Base-by-base conservation (phyloP, 495 filamentous ascomycete genomes). In the Daldinia childiae region DNA sequence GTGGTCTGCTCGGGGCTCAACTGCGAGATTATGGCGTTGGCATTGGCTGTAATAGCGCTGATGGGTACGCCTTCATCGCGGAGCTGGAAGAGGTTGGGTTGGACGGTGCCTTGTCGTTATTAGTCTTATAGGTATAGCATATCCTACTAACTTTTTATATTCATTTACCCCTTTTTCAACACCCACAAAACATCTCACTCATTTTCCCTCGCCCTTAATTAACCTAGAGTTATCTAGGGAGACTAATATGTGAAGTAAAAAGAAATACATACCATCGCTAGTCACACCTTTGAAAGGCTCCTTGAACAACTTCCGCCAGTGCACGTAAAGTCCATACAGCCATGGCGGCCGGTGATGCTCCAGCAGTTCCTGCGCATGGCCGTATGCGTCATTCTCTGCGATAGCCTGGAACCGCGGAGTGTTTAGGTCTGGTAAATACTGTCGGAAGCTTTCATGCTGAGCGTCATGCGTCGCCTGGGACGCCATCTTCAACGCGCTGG, bases 211-310 rank as follows among this genome's bases (percentile, higher is more conserved):
- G 5, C 34, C 14, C 34, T 36, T 4, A 36, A 36, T 4, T 36
- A 30, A 6, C 26, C 26, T 26, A 36, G 3, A 36, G 2, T 3
- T 36, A 14, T 14, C 1, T 12, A 14, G 6, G 41, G n/a, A 48
- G 3, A 21, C 41, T 29, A 3, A 26, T 1, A 27, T 52, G 26
- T 0, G 7, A 52, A 26, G 26, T 27, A 26, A 52, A 4, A 29
- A 51, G 15, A 17, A 57, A 50, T 38, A 65, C 78, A 45, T 79
- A 89, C 90, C 91, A 63, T 92, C 90, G 26, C 80, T 87, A 0
- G 91, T 92, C 21, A 93, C 82, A 4, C 90, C 91, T 79, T 87
- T 88, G 73, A 89, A 92, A 2, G 91, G 91, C 80, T 91, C 89
- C 63, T 88, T 78, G 62, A 88, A 81, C 43, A 92, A 77, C 67